Evolutionary conservation across 805 yeast species (phyloP), one percentile per base, ranked within the genome.

Genomic region (Cyberlindnera euphorbiae): DNA sequence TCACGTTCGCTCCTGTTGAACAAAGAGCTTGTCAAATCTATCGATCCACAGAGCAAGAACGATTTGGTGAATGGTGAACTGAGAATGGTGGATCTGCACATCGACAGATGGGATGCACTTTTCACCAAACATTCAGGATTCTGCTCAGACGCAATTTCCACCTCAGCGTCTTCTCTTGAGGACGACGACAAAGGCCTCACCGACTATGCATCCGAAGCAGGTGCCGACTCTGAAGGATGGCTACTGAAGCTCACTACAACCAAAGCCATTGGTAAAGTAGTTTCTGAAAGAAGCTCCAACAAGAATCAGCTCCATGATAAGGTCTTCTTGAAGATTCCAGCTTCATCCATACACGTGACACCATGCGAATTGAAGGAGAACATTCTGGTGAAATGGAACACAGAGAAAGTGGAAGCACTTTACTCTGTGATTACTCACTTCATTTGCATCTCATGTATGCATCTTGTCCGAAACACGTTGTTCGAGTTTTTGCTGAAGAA

Each of bases 361-460:
- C 48, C 50, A 34, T 33, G 42, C 36, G 51, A 54, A 8, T 34
- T 30, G 5, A 46, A 46, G 1, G 50, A 53, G 1, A 56, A 40
- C 27, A 33, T 62, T 11, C 10, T 40, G 2, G 31, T 64, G 2
- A 51, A 52, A 21, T 39, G 55, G 35, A 47, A 51, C 14, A 42
- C 56, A 11, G 49, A 53, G 9, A 55, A 50, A 13, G 19, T 59
- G 8, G 64, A 62, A 19, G 42, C 56, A 4, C 48, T 66, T 6
- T 57, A 63, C 29, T 67, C 73, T 3, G 47, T 67, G 12, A 64
- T 66, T 40, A 59, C 67, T 4, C 67, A 68, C 32, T 76, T 74
- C 48, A 55, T 73, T 15, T 49, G 67, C 0, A 50, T 71, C 4
- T 71, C 79, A 0, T 58, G 71, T 2, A 37, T 66, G 8, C 71